Conservation (phyloP, 2,329 filamentous ascomycete species). For the Sarocladiaceae sp. region DNA sequence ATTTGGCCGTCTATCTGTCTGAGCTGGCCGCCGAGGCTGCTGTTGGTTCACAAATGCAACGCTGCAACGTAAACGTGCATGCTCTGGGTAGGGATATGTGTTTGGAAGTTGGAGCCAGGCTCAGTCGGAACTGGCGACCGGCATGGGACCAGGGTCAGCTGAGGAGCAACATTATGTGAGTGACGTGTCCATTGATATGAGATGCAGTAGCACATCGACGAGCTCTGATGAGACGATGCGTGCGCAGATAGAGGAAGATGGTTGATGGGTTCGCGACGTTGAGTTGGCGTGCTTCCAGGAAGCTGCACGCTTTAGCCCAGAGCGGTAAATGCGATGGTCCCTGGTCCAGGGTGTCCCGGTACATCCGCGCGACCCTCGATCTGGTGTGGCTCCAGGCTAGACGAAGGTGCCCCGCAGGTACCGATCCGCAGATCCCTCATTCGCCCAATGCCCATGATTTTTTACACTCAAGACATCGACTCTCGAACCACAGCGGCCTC, state of each 20-base stretch:
- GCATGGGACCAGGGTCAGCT: not conserved
- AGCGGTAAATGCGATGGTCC: no score
- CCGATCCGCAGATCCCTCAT: conserved; percentile 5
- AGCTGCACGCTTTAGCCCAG: no score
- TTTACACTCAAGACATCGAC: conserved; percentile 7
- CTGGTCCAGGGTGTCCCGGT: not conserved
- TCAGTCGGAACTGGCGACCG: not conserved
- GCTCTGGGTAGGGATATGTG: not conserved
- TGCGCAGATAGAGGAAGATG: not conserved
- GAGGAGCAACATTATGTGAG: not conserved
- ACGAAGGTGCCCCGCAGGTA: conserved; percentile 9
- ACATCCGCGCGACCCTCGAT: not conserved
- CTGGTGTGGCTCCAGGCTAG: not conserved
- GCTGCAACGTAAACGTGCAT: not conserved
- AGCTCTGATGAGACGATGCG: not conserved
- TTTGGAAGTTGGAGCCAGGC: not conserved
- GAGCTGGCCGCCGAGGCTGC: not conserved
- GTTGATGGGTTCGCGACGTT: not conserved
- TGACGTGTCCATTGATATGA: not conserved
- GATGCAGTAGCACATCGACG: not conserved
- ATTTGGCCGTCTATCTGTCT: not conserved
- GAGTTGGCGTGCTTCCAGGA: not conserved
- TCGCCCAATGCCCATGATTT: conserved; percentile 2
- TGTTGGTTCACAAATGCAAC: not conserved
- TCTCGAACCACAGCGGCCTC: not conserved